A percentile compares a stretch with the other conserved stretches of the same genome.
Conservation (phyloP, 2,329 filamentous ascomycete species). For the Aspergillus carbonarius region DNA sequence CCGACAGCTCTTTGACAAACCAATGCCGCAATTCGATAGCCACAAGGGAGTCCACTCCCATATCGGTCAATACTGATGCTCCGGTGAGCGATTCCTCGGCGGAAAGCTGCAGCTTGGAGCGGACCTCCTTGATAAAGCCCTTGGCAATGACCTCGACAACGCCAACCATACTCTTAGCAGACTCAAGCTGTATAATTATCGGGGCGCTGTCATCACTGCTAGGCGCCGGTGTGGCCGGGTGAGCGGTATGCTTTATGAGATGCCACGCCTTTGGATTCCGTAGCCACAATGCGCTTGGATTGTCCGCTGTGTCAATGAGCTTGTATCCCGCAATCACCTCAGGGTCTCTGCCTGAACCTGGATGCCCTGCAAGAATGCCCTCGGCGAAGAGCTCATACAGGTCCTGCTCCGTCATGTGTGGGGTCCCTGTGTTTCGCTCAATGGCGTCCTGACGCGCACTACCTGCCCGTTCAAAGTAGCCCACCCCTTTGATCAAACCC, state of each 20-base stretch:
- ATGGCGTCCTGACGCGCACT: not conserved
- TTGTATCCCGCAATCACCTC: slow-evolving; percentile 7
- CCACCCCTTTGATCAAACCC: not conserved
- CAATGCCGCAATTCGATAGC: slow-evolving; percentile 1
- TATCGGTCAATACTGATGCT: not conserved
- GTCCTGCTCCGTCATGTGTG: slow-evolving; percentile 28
- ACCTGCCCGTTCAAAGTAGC: not conserved
- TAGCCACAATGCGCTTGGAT: not conserved
- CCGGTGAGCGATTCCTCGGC: not conserved
- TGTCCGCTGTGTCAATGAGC: not conserved
- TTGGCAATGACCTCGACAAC: not conserved
- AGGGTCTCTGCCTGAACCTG: slow-evolving; percentile 10
- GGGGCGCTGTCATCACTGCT: not conserved
- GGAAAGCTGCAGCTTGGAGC: not conserved
- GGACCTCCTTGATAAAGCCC: not conserved
- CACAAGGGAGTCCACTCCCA: slow-evolving; percentile 4
- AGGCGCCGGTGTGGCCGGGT: not conserved
- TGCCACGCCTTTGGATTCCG: slow-evolving; percentile 1
- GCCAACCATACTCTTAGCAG: not conserved
- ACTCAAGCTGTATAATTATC: not conserved
- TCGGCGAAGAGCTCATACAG: slow-evolving; percentile 34
- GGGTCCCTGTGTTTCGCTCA: not conserved
- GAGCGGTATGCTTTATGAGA: not conserved
- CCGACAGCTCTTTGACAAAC: slow-evolving; percentile 1
- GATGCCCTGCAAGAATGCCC: slow-evolving; percentile 25